These are phyloP conservation scores for Tympanopsis confertula DNA, from an alignment of 2,329 filamentous ascomycete species.

Conservation along the genomic window DNA sequence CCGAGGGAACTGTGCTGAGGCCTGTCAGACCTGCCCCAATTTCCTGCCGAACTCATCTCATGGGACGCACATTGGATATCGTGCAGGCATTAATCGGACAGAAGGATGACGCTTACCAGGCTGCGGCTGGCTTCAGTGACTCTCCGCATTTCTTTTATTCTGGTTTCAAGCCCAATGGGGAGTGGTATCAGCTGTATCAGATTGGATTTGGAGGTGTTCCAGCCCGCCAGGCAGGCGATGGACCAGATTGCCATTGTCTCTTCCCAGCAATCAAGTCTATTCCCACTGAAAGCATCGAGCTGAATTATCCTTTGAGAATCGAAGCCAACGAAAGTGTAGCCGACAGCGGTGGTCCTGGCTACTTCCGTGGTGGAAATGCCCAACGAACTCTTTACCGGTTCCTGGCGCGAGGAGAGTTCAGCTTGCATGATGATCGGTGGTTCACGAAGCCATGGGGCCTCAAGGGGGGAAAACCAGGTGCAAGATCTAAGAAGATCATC, in stretches of 20 bases:
- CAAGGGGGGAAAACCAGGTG: constrained; percentile 29
- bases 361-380: constrained; percentile 33
- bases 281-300: constrained; percentile 32
- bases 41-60: constrained; percentile 32
- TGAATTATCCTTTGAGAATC: constrained; percentile 32
- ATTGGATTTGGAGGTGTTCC: constrained; percentile 37
- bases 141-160: constrained; percentile 37
- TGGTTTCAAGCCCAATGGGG: constrained; percentile 31
- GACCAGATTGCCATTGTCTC: constrained; percentile 34
- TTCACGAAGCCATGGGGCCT: constrained; percentile 36
- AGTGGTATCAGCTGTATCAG: constrained; percentile 35
- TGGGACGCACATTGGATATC: constrained; percentile 34
- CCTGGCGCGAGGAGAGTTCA: constrained; percentile 29
- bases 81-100: constrained; percentile 36
- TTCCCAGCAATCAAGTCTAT: constrained; percentile 37
- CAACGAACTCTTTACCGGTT: constrained; percentile 34
- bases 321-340: constrained; percentile 33
- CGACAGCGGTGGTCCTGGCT: constrained; percentile 33
- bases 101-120: constrained; percentile 28
- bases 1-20: constrained; percentile 28
- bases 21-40: constrained; percentile 32
- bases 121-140: constrained; percentile 36
- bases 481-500: constrained; percentile 26
- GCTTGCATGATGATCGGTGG: constrained; percentile 34
- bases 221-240: constrained; percentile 31